These are phyloP conservation scores for Rhodotorula sphaerocarpa DNA, from an alignment of 768 basidiomycete species.

Conservation along the genomic window DNA sequence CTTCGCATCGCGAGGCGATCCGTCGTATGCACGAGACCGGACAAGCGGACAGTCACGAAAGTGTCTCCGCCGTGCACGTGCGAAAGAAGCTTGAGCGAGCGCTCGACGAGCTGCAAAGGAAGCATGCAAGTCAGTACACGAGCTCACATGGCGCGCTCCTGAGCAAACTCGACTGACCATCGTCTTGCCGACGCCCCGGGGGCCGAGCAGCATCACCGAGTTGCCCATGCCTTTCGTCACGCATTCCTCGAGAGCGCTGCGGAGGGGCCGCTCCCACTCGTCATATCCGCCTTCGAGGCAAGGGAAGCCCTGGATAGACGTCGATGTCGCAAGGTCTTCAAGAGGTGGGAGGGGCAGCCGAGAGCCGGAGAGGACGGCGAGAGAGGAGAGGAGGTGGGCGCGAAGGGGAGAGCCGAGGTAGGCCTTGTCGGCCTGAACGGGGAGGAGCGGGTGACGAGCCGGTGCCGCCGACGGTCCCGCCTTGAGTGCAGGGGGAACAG, in stretches of 20 bases:
- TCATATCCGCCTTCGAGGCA: constrained; percentile 25
- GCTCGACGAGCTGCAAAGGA: constrained; percentile 31
- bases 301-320: constrained; percentile 1
- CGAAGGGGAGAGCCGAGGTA: background rate
- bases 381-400: background rate
- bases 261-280: constrained; percentile 35
- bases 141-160: background rate
- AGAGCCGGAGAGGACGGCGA: constrained; percentile 28
- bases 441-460: background rate
- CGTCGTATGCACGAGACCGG: constrained; percentile 73
- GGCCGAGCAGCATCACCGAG: constrained; percentile 36
- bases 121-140: background rate
- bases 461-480: background rate
- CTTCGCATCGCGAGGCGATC: constrained; percentile 87
- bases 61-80: constrained; percentile 17
- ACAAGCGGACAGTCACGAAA: constrained; percentile 62
- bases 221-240: constrained; percentile 38
- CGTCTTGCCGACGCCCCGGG: constrained; percentile 38
- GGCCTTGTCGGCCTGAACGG: background rate
- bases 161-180: constrained; percentile 16
- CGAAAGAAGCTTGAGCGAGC: constrained; percentile 26
- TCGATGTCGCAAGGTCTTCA: constrained; percentile 17
- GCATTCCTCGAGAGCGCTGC: constrained; percentile 33
- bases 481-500: no score
- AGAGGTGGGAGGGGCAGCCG: constrained; percentile 25